These are phyloP conservation scores for Yarrowia keelungensis DNA, from an alignment of 805 yeast genomes.

Conservation along the genomic window DNA sequence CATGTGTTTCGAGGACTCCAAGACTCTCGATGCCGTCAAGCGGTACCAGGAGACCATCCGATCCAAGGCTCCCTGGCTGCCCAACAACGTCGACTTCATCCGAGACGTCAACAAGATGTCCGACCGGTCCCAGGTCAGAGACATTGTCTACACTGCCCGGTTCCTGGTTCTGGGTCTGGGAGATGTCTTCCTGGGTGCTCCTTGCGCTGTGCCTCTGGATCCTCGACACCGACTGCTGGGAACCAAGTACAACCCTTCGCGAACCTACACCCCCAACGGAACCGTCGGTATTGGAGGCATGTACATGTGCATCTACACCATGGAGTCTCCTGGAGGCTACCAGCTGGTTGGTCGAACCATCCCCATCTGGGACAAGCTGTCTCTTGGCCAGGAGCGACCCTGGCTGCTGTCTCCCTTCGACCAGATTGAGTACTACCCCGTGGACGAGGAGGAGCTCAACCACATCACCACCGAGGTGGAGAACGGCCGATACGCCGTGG, in stretches of 20 bases:
- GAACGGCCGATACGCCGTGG: constrained; percentile 80
- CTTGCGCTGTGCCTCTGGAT: constrained; percentile 97
- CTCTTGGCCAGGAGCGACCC: constrained; percentile 75
- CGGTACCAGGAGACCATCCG: constrained; percentile 94
- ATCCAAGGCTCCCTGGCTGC: constrained; percentile 95
- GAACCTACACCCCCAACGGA: constrained; percentile 96
- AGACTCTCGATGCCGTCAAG: constrained; percentile 86
- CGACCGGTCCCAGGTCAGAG: constrained; percentile 73
- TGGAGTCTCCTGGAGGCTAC: constrained; percentile 99
- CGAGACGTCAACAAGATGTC: constrained; percentile 82
- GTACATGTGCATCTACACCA: constrained; percentile 98
- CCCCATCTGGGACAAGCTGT: constrained; percentile 96
- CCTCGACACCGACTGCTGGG: constrained; percentile 95
- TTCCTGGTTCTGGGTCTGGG: constrained; percentile 94
- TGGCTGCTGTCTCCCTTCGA: constrained; percentile 94
- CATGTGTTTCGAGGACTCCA: constrained; percentile 94
- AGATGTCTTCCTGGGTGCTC: constrained; percentile 97
- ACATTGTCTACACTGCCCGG: constrained; percentile 86
- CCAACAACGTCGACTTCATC: constrained; percentile 95
- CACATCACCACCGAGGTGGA: constrained; percentile 70
- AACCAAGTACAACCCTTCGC: constrained; percentile 92
- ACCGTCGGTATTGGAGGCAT: constrained; percentile 98
- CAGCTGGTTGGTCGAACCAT: constrained; percentile 95
- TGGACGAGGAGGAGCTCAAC: constrained; percentile 82
- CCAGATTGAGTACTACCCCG: constrained; percentile 94